Conservation (phyloP, 768 basidiomycete species). For the Clitopilus passeckerianus region DNA sequence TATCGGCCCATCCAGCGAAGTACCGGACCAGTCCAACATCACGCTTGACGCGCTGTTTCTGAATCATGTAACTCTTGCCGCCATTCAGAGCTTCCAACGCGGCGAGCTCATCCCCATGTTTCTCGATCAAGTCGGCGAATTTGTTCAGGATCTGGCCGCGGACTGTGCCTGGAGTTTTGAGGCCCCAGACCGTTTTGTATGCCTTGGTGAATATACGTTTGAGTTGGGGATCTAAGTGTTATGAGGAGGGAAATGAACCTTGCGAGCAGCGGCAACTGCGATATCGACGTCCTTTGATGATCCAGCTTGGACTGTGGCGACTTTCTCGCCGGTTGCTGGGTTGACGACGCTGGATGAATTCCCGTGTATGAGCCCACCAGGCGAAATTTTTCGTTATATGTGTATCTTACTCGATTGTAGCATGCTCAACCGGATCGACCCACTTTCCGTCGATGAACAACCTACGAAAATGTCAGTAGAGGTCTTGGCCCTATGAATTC, state of each 20-base stretch:
- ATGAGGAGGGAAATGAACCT: no score
- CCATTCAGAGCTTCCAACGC: slow-evolving; percentile 18
- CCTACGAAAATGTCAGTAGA: slow-evolving; percentile 22
- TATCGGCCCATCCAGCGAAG: slow-evolving; percentile 93
- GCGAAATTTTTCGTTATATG: neutral
- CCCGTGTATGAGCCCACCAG: slow-evolving; percentile 55
- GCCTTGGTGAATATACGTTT: no score
- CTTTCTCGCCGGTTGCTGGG: slow-evolving; percentile 58
- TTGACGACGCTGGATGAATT: slow-evolving; percentile 32
- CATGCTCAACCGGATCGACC: slow-evolving; percentile 48
- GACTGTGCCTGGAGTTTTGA: slow-evolving; percentile 39
- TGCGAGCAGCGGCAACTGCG: slow-evolving; percentile 26
- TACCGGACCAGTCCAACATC: slow-evolving; percentile 52
- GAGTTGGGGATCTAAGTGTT: no score
- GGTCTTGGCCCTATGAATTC: neutral
- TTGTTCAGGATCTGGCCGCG: slow-evolving; percentile 20
- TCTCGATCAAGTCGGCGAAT: slow-evolving; percentile 21
- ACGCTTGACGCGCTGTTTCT: neutral
- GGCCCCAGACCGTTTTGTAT: slow-evolving; percentile 59
- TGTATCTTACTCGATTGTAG: slow-evolving; percentile 55
- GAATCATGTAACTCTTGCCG: slow-evolving; percentile 6
- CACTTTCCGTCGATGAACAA: slow-evolving; percentile 72
- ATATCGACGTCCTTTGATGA: slow-evolving; percentile 67
- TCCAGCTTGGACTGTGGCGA: slow-evolving; percentile 54
- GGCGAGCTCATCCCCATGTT: slow-evolving; percentile 18